Evolutionary conservation across 2,329 filamentous ascomycete species (phyloP).

Genomic region (Fusarium chuoi): DNA sequence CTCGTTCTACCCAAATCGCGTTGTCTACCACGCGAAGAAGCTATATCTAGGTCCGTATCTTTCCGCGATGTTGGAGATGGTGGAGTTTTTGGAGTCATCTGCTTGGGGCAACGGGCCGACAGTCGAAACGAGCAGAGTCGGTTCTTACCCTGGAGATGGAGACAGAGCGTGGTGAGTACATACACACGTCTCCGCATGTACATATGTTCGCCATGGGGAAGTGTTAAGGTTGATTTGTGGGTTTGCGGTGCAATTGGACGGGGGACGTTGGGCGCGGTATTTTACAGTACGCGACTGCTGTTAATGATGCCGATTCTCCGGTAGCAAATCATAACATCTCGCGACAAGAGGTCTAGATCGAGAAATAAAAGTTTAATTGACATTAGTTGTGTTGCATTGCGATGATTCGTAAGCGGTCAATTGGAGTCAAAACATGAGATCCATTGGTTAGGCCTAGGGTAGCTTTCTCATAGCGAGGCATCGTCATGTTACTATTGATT

Average conservation of each 20-base stretch:
- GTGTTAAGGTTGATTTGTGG: slow-evolving; percentile 28
- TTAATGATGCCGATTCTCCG: neutral
- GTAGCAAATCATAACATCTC: neutral
- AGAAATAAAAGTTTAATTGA: neutral
- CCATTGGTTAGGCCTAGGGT: neutral
- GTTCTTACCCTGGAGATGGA: neutral
- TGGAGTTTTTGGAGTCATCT: slow-evolving; percentile 24
- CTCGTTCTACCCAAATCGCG: slow-evolving; percentile 8
- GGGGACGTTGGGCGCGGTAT: neutral
- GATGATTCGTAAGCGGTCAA: neutral
- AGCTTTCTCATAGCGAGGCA: neutral
- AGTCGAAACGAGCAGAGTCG: neutral
- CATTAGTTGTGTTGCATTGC: neutral
- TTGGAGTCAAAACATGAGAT: neutral
- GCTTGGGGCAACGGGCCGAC: slow-evolving; percentile 14
- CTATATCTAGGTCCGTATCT: slow-evolving; percentile 4
- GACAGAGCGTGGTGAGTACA: neutral
- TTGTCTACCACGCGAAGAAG: slow-evolving; percentile 7
- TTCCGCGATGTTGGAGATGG: slow-evolving; percentile 3
- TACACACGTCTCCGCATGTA: neutral
- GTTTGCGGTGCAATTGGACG: neutral
- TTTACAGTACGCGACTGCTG: neutral
- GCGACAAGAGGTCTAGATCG: neutral
- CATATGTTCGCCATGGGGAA: neutral
- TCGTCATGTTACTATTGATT: neutral